Evolutionary conservation across 2,329 filamentous ascomycete genomes (phyloP).

Genomic region (Arthrobotrys sinensis): DNA sequence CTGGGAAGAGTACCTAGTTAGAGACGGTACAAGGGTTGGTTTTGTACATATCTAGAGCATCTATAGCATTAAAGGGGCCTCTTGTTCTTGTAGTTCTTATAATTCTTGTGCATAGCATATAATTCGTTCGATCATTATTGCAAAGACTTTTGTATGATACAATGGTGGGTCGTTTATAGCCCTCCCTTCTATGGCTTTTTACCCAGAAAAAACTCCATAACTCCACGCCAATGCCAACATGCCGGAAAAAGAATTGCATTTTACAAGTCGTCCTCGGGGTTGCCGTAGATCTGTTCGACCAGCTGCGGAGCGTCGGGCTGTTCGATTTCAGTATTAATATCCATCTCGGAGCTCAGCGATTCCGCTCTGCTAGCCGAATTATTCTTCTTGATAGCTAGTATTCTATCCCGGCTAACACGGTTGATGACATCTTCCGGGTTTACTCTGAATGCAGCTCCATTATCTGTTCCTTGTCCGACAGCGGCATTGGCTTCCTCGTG

Average conservation of each 20-base stretch:
- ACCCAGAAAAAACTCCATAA: conserved; percentile 32
- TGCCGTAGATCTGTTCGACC: conserved; percentile 12
- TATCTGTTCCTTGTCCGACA: conserved; percentile 79
- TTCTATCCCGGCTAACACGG: conserved; percentile 31
- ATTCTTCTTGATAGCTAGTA: conserved; percentile 17
- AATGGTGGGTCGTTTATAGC: not conserved
- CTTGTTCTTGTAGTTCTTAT: conserved; percentile 2
- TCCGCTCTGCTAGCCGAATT: not conserved
- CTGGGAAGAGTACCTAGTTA: conserved; percentile 64
- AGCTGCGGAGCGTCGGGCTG: conserved; percentile 25
- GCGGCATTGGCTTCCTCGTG: conserved; percentile 89
- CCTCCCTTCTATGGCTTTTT: too few species aligned
- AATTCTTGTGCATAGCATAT: conserved; percentile 2
- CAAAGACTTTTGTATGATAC: conserved; percentile 29
- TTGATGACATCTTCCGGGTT: conserved; percentile 45
- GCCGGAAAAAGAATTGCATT: not conserved
- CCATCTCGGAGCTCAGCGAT: conserved; percentile 38
- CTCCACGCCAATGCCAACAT: conserved; percentile 24
- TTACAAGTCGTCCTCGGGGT: conserved; percentile 44
- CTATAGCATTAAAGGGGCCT: not conserved
- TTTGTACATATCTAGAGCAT: conserved; percentile 3
- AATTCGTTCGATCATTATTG: not conserved
- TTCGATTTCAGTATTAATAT: conserved; percentile 18
- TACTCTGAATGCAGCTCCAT: conserved; percentile 68
- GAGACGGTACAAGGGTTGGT: not conserved